Percentiles rank a stretch among this genome's conserved stretches.
Conservation (phyloP, 345 rosid species). For the Gossypium bickii region DNA sequence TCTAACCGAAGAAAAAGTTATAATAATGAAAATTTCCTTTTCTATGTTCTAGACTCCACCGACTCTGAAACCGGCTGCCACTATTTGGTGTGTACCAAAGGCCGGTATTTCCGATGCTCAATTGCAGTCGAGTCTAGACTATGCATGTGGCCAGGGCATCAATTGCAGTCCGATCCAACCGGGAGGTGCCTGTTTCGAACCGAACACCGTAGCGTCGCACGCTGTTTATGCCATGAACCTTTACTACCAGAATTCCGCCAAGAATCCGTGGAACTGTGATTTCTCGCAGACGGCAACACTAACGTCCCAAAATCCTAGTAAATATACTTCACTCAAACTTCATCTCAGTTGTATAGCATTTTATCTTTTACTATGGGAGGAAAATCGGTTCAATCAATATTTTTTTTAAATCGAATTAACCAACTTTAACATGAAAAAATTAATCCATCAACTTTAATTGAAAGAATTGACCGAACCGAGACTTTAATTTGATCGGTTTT, state of each 20-base stretch:
- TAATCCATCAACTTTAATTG: no score
- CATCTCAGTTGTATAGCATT: neutral
- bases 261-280: constrained; percentile 57
- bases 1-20: no score
- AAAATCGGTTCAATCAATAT: no score
- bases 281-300: constrained; percentile 67
- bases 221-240: constrained; percentile 82
- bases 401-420: no score
- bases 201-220: constrained; percentile 57
- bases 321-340: constrained; percentile 9
- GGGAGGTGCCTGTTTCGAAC: constrained; percentile 74
- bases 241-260: constrained; percentile 51
- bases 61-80: constrained; percentile 30
- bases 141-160: constrained; percentile 56
- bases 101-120: constrained; percentile 44
- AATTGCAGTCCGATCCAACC: constrained; percentile 61
- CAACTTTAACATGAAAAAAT: no score
- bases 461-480: no score
- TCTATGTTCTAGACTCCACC: constrained; percentile 28
- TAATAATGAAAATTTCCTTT: no score
- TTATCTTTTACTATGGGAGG: neutral
- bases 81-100: constrained; percentile 69
- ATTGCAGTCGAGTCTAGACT: constrained; percentile 72
- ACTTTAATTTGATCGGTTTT: no score
- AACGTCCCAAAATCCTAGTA: constrained; percentile 43